These are phyloP conservation scores for Thielaviopsis cerberus DNA, from an alignment of 2,329 filamentous ascomycete species.

Conservation along the genomic window DNA sequence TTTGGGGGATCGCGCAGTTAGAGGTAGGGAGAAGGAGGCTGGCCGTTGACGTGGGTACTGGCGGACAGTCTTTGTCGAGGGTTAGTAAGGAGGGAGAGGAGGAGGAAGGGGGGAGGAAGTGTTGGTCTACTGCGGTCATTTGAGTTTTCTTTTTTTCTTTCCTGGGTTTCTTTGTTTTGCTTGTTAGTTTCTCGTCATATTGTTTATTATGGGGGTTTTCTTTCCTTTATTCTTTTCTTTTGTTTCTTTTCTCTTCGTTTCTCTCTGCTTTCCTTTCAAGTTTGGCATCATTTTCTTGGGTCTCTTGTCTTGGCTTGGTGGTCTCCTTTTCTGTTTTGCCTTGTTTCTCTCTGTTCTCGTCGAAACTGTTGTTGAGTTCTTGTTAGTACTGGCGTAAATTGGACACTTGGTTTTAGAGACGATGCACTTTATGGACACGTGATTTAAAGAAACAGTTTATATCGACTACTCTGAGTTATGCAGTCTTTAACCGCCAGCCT, in stretches of 20 bases:
- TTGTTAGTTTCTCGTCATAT: constrained; percentile 3
- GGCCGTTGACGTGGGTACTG: not conserved
- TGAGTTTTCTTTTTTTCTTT: not conserved
- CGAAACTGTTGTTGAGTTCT: not conserved
- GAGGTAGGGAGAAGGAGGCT: not conserved
- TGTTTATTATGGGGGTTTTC: not conserved
- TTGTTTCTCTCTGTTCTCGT: not conserved
- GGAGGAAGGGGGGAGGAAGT: too few species aligned
- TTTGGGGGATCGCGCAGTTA: constrained; percentile 25
- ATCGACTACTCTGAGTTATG: too few species aligned
- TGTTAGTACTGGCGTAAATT: not conserved
- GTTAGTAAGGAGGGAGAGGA: too few species aligned
- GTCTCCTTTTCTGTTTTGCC: not conserved
- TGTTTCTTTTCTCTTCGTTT: not conserved
- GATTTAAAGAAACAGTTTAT: too few species aligned
- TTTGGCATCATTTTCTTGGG: not conserved
- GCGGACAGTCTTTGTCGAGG: not conserved
- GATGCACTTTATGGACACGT: too few species aligned
- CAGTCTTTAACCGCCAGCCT: not conserved
- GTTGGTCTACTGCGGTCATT: not conserved
- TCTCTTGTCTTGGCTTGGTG: not conserved
- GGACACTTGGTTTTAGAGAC: not conserved
- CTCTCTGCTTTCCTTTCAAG: not conserved
- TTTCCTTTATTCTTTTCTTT: not conserved
- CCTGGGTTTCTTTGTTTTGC: not conserved